A percentile compares a stretch with the other conserved stretches of the same genome.
Conservation (phyloP, 2,329 filamentous ascomycete species). For the Colletotrichum paranaense region DNA sequence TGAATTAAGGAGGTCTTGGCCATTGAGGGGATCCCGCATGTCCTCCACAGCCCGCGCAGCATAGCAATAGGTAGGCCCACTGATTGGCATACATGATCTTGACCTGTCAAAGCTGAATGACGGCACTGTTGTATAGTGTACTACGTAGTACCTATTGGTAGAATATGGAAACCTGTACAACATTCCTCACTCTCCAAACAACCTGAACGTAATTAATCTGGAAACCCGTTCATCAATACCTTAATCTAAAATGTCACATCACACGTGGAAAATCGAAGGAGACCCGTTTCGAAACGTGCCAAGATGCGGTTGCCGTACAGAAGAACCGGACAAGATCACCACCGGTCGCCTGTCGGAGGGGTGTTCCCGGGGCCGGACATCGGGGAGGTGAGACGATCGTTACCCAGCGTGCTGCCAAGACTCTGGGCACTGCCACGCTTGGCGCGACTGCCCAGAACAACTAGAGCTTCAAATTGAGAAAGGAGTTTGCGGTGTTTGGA, state of each 20-base stretch:
- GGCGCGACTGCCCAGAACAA: constrained; percentile 16
- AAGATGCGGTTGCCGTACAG: constrained; percentile 1
- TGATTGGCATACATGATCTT: not conserved
- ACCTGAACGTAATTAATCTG: constrained; percentile 7
- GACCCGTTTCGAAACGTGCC: constrained; percentile 18
- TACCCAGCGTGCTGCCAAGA: constrained; percentile 17
- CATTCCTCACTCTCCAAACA: not conserved
- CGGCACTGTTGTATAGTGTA: not conserved
- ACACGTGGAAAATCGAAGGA: constrained; percentile 20
- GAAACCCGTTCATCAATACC: not conserved
- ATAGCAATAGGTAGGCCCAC: not conserved
- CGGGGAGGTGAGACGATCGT: constrained; percentile 16
- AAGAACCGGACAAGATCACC: constrained; percentile 13
- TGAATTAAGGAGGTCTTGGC: constrained; percentile 33
- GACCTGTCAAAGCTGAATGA: not conserved
- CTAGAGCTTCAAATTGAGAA: constrained; percentile 27
- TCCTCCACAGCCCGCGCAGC: constrained; percentile 3
- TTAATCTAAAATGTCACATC: not conserved
- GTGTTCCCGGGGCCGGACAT: not conserved
- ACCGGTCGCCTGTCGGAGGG: not conserved
- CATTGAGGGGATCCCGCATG: not conserved
- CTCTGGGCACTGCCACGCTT: constrained; percentile 32
- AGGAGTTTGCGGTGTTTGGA: not conserved
- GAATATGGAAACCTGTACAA: not conserved
- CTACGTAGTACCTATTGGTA: not conserved